Conservation (phyloP, 1,284 basidiomycete genomes). For the Cryptococcus depauperatus region DNA sequence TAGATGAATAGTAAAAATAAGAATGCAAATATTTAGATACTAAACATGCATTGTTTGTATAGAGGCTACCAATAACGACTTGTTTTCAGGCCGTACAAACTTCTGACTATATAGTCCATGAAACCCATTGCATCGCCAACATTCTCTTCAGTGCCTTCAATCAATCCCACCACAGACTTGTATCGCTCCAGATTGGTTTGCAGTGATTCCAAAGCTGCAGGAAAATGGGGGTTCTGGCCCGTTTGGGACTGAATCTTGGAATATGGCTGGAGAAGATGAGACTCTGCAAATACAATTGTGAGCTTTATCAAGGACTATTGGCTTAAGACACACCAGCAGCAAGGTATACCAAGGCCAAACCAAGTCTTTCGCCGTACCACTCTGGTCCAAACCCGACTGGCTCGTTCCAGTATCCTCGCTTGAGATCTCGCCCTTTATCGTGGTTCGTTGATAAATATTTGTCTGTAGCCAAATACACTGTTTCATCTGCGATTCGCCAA, state of each 20-base stretch:
- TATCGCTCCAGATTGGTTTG: slow-evolving; percentile 21
- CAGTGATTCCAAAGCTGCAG: slow-evolving; percentile 21
- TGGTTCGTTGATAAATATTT: neutral
- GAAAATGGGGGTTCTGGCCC: slow-evolving; percentile 23
- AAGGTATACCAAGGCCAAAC: slow-evolving; percentile 31
- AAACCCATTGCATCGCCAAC: slow-evolving; percentile 24
- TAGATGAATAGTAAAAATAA: neutral
- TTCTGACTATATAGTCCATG: slow-evolving; percentile 24
- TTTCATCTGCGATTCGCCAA: slow-evolving; percentile 34
- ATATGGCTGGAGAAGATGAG: slow-evolving; percentile 31
- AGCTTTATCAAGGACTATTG: neutral
- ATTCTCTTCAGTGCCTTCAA: slow-evolving; percentile 20
- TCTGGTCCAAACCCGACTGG: slow-evolving; percentile 36
- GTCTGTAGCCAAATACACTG: slow-evolving; percentile 16
- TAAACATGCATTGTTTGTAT: neutral
- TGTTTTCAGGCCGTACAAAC: slow-evolving; percentile 26
- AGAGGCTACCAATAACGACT: slow-evolving; percentile 27
- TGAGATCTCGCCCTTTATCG: slow-evolving; percentile 5
- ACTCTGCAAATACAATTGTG: slow-evolving; percentile 22
- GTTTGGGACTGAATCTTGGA: slow-evolving; percentile 4
- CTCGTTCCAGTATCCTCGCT: slow-evolving; percentile 32
- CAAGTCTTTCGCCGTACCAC: slow-evolving; percentile 34
- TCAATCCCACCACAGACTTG: slow-evolving; percentile 8
- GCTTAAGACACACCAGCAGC: slow-evolving; percentile 22
- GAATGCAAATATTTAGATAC: neutral